Base-by-base conservation (phyloP, 805 yeast genomes). In the Candida cerambycidarum region DNA sequence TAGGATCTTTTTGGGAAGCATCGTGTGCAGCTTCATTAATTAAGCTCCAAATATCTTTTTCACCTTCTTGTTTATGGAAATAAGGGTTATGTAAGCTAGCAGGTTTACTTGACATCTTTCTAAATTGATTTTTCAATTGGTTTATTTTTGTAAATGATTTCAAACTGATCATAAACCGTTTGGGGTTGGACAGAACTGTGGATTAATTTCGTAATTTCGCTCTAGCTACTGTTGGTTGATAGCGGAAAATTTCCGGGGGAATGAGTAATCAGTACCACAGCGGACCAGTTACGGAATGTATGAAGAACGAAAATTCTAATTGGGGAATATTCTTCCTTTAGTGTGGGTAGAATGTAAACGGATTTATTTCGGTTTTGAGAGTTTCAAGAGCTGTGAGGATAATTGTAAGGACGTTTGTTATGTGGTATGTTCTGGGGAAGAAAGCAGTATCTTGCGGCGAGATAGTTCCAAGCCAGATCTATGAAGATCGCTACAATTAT, bases 1-100 rank as follows among this genome's bases (percentile, higher is more conserved):
- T 89, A 4, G 53, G 51, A 28, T 78, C 62, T 35, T 80, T 81
- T 31, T 66, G 67, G 48, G 82, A 83, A 11, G 95, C 89, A 4
- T 79, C 79, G 2, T 95, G 95, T 0, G 98, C 97, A 2, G 99
- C 85, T 57, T 90, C 98, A 59, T 93, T 93, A 64, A 95, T 87
- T 51, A 93, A 69, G 2, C 95, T 77, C 99, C 99, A 93, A 36
- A 93, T 90, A 62, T 93, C 99, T 58, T 89, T 88, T 34, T 83
- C 80, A 12, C 81, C 79, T 28, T 83, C 75, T 38, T 80, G 73
- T 44, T 56, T 60, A 41, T 56, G 54, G 65, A 86, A 85, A 61
- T 85, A 84, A 0, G 84, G 83, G 53, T 82, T 82, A 56, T 78
- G 81, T 38, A 69, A 59, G 19, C 46, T 43, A 9, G 48, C 38